Evolutionary conservation across 2,329 filamentous ascomycete species (phyloP).

Genomic region (Ascochyta lentis): DNA sequence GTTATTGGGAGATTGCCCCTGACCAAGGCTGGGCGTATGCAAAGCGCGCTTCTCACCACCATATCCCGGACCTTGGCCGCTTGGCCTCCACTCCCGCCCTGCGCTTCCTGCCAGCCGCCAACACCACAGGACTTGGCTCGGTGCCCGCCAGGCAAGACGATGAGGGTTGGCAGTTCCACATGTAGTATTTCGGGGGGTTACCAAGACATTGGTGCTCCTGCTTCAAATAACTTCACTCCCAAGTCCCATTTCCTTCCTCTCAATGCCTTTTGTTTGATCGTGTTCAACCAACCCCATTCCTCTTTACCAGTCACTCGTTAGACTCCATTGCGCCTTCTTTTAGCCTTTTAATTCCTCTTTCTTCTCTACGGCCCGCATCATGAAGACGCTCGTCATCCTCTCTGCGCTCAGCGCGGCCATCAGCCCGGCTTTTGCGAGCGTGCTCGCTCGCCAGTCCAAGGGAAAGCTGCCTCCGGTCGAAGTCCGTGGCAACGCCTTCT

Average conservation of each 20-base stretch:
- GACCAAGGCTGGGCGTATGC: conserved; percentile 44
- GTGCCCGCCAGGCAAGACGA: conserved; percentile 37
- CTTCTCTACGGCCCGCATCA: conserved; percentile 25
- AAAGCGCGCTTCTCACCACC: conserved; percentile 34
- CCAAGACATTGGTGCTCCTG: conserved; percentile 37
- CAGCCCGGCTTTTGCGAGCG: conserved; percentile 34
- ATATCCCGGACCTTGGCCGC: conserved; percentile 31
- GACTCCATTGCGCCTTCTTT: conserved; percentile 33
- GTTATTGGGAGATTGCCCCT: conserved; percentile 34
- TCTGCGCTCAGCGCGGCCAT: conserved; percentile 36
- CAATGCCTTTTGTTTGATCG: conserved; percentile 39
- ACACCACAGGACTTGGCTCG: conserved; percentile 41
- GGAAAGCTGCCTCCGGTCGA: conserved; percentile 60
- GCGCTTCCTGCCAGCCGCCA: conserved; percentile 36
- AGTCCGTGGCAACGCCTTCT: conserved; percentile 70
- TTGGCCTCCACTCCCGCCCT: conserved; percentile 40
- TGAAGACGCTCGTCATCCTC: conserved; percentile 42
- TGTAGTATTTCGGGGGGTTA: conserved; percentile 29
- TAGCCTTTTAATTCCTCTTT: conserved; percentile 37
- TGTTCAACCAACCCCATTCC: conserved; percentile 26
- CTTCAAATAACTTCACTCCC: conserved; percentile 42
- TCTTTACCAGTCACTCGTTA: conserved; percentile 49
- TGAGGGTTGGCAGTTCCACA: conserved; percentile 49
- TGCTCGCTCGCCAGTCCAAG: conserved; percentile 35
- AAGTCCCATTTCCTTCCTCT: conserved; percentile 22